These are phyloP conservation scores for Penicillium fuscoglaucum DNA, from an alignment of 2,329 filamentous ascomycete species.

Conservation along the genomic window DNA sequence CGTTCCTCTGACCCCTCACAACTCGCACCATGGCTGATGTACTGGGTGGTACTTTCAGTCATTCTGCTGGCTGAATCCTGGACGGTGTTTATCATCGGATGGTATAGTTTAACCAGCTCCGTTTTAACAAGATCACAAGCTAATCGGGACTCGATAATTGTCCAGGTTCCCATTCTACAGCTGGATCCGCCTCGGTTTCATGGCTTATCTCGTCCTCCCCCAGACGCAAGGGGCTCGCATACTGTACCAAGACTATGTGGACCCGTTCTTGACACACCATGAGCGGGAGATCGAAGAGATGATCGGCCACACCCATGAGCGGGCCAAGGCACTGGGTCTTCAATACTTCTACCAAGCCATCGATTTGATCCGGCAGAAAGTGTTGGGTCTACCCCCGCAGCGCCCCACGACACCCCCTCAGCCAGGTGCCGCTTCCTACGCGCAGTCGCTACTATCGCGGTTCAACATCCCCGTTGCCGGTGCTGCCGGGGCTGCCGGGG, in stretches of 20 bases:
- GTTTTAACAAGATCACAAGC: neutral
- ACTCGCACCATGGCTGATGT: slow-evolving; percentile 97
- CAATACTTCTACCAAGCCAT: slow-evolving; percentile 71
- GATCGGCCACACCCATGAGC: slow-evolving; percentile 78
- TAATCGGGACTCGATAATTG: slow-evolving; percentile 2
- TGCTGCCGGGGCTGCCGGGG: slow-evolving; percentile 58
- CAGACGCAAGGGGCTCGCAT: slow-evolving; percentile 90
- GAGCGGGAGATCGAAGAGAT: slow-evolving; percentile 87
- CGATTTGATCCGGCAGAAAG: slow-evolving; percentile 69
- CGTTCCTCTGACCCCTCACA: slow-evolving; percentile 87
- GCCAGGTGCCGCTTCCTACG: slow-evolving; percentile 57
- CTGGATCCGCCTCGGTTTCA: slow-evolving; percentile 81
- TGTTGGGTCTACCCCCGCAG: slow-evolving; percentile 73
- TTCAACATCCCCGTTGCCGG: slow-evolving; percentile 76
- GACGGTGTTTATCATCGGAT: slow-evolving; percentile 81
- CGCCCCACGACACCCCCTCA: slow-evolving; percentile 50
- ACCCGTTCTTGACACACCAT: slow-evolving; percentile 85
- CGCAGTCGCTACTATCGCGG: slow-evolving; percentile 76
- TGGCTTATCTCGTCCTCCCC: slow-evolving; percentile 94
- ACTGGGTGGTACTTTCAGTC: slow-evolving; percentile 91
- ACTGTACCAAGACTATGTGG: slow-evolving; percentile 80
- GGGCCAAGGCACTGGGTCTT: slow-evolving; percentile 73
- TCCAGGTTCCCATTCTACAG: slow-evolving; percentile 85
- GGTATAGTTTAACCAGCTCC: slow-evolving; percentile 50
- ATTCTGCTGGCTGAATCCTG: slow-evolving; percentile 81